Evolutionary conservation across 306 rosid species (phyloP), one percentile per base, ranked within the genome.

Genomic region (Pachyrhizus erosus): DNA sequence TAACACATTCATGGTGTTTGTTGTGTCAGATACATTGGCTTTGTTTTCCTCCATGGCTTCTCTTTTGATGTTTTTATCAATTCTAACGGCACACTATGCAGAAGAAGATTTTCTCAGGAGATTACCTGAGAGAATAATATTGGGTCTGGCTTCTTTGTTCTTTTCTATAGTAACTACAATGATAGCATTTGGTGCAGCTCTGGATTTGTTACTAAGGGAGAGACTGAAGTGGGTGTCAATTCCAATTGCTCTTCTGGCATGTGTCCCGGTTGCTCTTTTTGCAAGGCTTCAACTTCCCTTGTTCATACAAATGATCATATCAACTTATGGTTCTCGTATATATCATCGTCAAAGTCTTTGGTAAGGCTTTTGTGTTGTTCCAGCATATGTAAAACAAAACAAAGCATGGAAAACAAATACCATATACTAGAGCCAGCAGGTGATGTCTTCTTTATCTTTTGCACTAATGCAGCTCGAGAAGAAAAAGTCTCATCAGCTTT

Each of bases 21-120:
- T 71, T 62, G 67, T 87, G 55, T 89, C 91, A 21, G 90, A 89
- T 27, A 84, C 91, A 48, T 11, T 87, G 40, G 90, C 89, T 43
- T 83, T 91, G 27, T 87, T 87, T 86, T 81, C 87, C 23, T 91
- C 94, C 5, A 6, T 88, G 75, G 83, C 86, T 61, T 87, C 92
- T 18, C 64, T 89, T 9, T 45, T 87, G 55, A 86, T 91, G 88
- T 91, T 89, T 60, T 18, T 91, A 23, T 82, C 89, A 3, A 79
- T 89, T 75, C 86, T 87, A 29, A 89, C 88, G 0, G 83, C 87
- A 0, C 70, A 73, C 43, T 87, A 84, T 11, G 75, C 86, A 0
- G 91, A 88, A 81, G 84, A 90, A 82, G 89, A 90, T 57, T 90
- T 90, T 80, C 84, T 85, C 20, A 29, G 27, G 72, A 34, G 61